Evolutionary conservation across 345 rosid genomes (phyloP), one percentile per base, ranked within the genome.

Genomic region (Gynandropsis gynandra): DNA sequence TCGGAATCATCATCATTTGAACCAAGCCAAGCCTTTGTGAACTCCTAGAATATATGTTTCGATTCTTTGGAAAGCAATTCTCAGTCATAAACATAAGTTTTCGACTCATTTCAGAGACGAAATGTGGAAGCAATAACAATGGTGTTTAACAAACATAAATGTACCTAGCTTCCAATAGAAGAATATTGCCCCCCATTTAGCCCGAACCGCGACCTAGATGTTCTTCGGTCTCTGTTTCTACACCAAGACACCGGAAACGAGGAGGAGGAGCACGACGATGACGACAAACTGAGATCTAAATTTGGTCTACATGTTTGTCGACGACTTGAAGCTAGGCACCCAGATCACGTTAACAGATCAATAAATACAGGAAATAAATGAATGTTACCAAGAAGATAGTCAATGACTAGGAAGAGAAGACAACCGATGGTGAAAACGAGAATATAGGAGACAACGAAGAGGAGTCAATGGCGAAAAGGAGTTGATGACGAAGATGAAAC

Each of bases 141-240:
- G 59, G 52, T 21, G 50, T 4, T 40, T 37, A 42, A 46, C 7
- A 45, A 52, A 64, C 9, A 53, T 6, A 14, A 56, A 52, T 50
- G 71, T 62, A 92, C 97, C 93, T 88, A 54, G 98, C 97, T 78
- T 92, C 98, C 42, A 92, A 68, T 60, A 92, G 85, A 68, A 92
- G 61, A 10, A 97, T 90, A 72, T 95, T 87, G 53, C 98, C 98
- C 48, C 78, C 97, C 94, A 87, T 67, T 85, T 92, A 15, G 93
- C 95, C 36, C 71, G 77, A 70, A 92, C 72, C 1, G 94, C 90
- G 37, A 80, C 89, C 75, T 92, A 80, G 41, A 92, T 90, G 66
- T 85, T 92, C 70, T 83, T 92, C 17, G 93, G 94, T 41, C 75
- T 67, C 55, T 79, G 89, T 67, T 43, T 74, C 62, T 77, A 76